A percentile compares a stretch with the other conserved stretches of the same genome.
Conservation (phyloP, 106 monocot genomes). For the Cymbidium sinense region DNA sequence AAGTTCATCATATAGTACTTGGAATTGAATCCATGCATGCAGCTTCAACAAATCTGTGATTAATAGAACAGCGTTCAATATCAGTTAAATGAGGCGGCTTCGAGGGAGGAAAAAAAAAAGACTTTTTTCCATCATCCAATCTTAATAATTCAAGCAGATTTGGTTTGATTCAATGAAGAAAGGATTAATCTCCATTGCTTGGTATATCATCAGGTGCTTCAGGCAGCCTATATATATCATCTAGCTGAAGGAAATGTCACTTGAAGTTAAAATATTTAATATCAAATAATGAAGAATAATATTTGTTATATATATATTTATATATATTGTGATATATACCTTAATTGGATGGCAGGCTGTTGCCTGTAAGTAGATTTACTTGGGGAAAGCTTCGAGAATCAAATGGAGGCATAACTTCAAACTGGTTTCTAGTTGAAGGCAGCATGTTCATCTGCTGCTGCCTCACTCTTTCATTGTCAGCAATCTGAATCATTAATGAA, state of each 20-base stretch:
- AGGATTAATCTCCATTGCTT: not conserved
- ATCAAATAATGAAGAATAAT: not conserved
- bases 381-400: slow-evolving; percentile 38
- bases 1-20: too few species aligned
- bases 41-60: too few species aligned
- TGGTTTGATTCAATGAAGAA: too few species aligned
- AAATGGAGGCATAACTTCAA: slow-evolving; percentile 26
- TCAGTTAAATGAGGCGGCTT: too few species aligned
- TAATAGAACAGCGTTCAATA: too few species aligned
- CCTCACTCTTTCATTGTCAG: slow-evolving; percentile 34
- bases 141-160: too few species aligned
- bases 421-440: slow-evolving; percentile 12
- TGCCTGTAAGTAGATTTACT: slow-evolving; percentile 18
- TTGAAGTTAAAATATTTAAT: not conserved
- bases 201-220: not conserved
- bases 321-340: not conserved
- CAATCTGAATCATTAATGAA: slow-evolving; percentile 14
- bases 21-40: too few species aligned
- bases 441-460: slow-evolving; percentile 25
- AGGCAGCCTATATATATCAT: not conserved
- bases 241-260: not conserved
- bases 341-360: slow-evolving; percentile 14
- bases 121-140: too few species aligned
- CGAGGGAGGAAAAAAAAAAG: too few species aligned
- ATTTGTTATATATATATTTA: not conserved